Evolutionary conservation across 2,329 filamentous ascomycete species (phyloP), one percentile per base, ranked within the genome.

Genomic region (Exophiala oligosperma): DNA sequence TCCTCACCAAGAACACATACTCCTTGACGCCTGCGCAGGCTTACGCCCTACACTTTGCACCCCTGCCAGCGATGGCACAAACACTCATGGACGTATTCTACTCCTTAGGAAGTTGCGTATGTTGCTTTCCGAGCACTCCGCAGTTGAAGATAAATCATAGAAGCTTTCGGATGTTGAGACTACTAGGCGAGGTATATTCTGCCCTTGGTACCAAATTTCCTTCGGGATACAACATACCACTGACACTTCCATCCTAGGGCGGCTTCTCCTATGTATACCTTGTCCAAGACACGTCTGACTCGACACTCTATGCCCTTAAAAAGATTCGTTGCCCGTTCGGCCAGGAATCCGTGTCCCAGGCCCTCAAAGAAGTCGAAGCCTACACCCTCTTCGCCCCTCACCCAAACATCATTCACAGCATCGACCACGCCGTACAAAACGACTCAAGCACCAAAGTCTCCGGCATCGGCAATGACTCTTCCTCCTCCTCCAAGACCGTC

Each of bases 241-340:
- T 57, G 43, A 57, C 64, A 17, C 40, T 5, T 43, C 9, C n/a
- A 17, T 43, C 40, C 21, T 17, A 93, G 89, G 94, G 94, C 72
- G 94, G 94, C 70, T 99, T 99, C 81, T 96, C 92, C 65, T 99
- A 97, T 76, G 94, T 99, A 68, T 99, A 99, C 77, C 90, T 99
- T 59, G 94, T 99, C 60, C 90, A 97, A 80, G 92, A 97, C 74
- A 93, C 89, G 49, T 81, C 85, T 54, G 63, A 65, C 29, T 89
- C 90, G 59, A 86, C 93, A 68, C 84, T 96, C 48, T 93, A 96
- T 74, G 94, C 94, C 17, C 86, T 97, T 62, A 99, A 99, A 77
- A 99, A 99, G 83, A 99, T 99, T 74, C 88, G 93, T 72, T 99
- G 94, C 80, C 93, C 94, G 3, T 97, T 99, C 71, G 94, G 94